A percentile compares a stretch with the other conserved stretches of the same genome.
Conservation (phyloP, 2,329 filamentous ascomycete genomes). For the Decorospora gaudefroyi region DNA sequence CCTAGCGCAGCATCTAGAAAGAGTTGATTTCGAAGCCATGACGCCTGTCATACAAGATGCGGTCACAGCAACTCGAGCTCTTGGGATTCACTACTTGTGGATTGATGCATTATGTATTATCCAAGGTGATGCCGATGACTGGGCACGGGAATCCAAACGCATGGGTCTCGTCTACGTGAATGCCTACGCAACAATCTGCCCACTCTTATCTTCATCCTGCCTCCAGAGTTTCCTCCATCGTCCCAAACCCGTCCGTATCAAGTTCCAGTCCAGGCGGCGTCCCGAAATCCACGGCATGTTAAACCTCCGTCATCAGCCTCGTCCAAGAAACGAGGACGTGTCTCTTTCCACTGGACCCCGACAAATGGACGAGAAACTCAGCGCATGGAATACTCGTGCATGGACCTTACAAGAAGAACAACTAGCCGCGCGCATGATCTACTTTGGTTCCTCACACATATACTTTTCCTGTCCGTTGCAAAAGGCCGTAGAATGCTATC, state of each 20-base stretch:
- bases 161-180: no score
- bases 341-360: not conserved
- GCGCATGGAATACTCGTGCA: not conserved
- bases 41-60: no score
- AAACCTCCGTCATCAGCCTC: not conserved
- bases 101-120: no score
- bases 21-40: no score
- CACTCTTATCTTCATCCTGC: not conserved
- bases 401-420: slow-evolving; percentile 3
- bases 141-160: no score
- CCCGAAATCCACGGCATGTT: not conserved
- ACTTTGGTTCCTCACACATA: not conserved
- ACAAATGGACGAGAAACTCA: not conserved
- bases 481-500: not conserved
- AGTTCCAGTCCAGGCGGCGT: not conserved
- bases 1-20: no score
- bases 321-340: not conserved
- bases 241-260: not conserved
- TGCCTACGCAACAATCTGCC: no score
- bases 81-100: no score
- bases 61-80: no score
- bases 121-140: no score
- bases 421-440: not conserved
- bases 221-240: not conserved
- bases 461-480: not conserved